Percentiles rank a stretch among this genome's conserved stretches.
These are phyloP conservation scores for Epipyxis sp. DNA, from an alignment of 108 stramenopile species.

Conservation along the genomic window DNA sequence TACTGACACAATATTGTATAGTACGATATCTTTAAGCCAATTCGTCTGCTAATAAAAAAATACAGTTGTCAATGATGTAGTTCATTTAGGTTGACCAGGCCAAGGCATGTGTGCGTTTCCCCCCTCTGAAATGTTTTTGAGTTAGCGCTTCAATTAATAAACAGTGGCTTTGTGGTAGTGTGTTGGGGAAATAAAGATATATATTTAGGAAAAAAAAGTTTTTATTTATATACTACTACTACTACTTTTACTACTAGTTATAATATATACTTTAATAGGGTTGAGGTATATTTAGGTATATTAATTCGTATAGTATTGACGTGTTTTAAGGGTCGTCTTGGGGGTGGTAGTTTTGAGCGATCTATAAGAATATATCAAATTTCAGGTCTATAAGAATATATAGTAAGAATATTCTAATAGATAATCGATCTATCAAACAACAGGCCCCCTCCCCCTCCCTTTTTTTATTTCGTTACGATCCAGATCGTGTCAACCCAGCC, in stretches of 20 bases:
- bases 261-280: too few relatives aligned
- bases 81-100: slow-evolving; percentile 4
- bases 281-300: too few relatives aligned
- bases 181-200: slow-evolving; percentile 9
- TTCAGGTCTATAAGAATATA: too few relatives aligned
- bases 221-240: slow-evolving; percentile 2
- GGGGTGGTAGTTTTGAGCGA: too few relatives aligned
- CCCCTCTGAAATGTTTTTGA: slow-evolving; percentile 4
- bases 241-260: background rate
- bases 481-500: too few relatives aligned
- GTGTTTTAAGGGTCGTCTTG: too few relatives aligned
- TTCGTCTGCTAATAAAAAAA: background rate
- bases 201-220: slow-evolving; percentile 2
- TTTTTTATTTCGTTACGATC: too few relatives aligned
- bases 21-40: slow-evolving; percentile 1
- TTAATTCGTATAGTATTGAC: too few relatives aligned
- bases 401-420: too few relatives aligned
- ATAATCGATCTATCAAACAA: too few relatives aligned
- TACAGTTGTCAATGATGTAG: slow-evolving; percentile 8
- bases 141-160: background rate
- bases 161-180: background rate
- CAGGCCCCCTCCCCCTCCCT: too few relatives aligned
- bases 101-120: background rate
- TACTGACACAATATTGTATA: slow-evolving; percentile 5
- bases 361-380: too few relatives aligned